These are phyloP conservation scores for Melanomma pulvis-pyrius DNA, from an alignment of 495 filamentous ascomycete genomes.

Conservation along the genomic window DNA sequence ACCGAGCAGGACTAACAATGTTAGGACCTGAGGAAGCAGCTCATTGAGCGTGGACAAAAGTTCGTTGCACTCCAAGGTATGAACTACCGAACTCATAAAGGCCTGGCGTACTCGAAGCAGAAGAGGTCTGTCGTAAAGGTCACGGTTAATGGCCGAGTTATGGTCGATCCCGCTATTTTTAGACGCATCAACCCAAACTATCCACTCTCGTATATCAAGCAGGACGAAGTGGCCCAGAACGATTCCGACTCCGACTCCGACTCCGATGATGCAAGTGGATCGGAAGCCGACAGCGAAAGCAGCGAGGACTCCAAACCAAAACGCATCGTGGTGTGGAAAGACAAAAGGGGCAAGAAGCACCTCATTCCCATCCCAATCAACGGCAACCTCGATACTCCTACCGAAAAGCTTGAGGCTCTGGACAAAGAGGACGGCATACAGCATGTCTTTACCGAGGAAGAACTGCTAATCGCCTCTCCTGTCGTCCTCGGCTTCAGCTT, in stretches of 20 bases:
- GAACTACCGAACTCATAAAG: slow-evolving; percentile 84
- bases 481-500: slow-evolving; percentile 94
- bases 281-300: slow-evolving; percentile 34
- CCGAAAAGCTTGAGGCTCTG: slow-evolving; percentile 64
- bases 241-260: slow-evolving; percentile 27
- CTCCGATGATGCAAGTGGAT: slow-evolving; percentile 28
- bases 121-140: slow-evolving; percentile 78
- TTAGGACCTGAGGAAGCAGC: slow-evolving; percentile 58
- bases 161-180: slow-evolving; percentile 88
- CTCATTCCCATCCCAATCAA: slow-evolving; percentile 65
- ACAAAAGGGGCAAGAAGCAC: slow-evolving; percentile 62
- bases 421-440: slow-evolving; percentile 51
- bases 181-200: slow-evolving; percentile 90
- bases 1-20: neutral
- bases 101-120: slow-evolving; percentile 81
- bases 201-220: slow-evolving; percentile 74
- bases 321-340: slow-evolving; percentile 65
- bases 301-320: slow-evolving; percentile 54
- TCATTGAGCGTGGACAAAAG: slow-evolving; percentile 84
- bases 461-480: slow-evolving; percentile 86
- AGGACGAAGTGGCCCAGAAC: slow-evolving; percentile 67
- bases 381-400: slow-evolving; percentile 63
- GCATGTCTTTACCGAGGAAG: slow-evolving; percentile 75
- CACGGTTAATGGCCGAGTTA: slow-evolving; percentile 87
- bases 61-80: slow-evolving; percentile 80